Conservation (phyloP, 192 early-diverging fungal genomes). For the Linnemannia elongata region DNA sequence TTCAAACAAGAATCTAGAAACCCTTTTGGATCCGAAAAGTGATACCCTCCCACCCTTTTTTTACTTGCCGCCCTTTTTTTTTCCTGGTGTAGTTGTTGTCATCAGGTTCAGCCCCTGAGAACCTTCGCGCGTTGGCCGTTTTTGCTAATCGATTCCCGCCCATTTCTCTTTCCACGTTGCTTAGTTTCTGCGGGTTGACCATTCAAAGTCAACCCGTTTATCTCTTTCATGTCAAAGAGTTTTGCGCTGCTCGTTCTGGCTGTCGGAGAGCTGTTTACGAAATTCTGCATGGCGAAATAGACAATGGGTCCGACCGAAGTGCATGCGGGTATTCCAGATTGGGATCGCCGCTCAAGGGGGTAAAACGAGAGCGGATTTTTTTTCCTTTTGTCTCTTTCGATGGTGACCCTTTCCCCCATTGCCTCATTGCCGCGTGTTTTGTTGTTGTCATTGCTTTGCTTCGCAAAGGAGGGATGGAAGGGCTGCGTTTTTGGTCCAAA, state of each 20-base stretch:
- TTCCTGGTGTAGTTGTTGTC: too few species aligned
- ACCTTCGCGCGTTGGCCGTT: background rate
- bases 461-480: background rate
- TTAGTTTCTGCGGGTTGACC: background rate
- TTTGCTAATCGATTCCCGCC: background rate
- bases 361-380: background rate
- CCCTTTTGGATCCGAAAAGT: background rate
- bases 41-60: background rate
- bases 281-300: background rate
- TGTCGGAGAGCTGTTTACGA: slow-evolving; percentile 2
- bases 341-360: background rate
- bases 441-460: background rate
- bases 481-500: background rate
- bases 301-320: background rate
- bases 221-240: background rate
- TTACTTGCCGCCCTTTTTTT: too few species aligned
- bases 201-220: background rate
- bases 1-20: background rate
- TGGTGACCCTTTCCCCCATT: background rate
- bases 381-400: background rate
- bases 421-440: background rate
- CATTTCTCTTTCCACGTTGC: background rate
- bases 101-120: too few species aligned
- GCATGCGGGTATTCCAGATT: slow-evolving; percentile 11
- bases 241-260: background rate